These are phyloP conservation scores for Neurospora sp. DNA, from an alignment of 495 filamentous ascomycete species.

Conservation along the genomic window DNA sequence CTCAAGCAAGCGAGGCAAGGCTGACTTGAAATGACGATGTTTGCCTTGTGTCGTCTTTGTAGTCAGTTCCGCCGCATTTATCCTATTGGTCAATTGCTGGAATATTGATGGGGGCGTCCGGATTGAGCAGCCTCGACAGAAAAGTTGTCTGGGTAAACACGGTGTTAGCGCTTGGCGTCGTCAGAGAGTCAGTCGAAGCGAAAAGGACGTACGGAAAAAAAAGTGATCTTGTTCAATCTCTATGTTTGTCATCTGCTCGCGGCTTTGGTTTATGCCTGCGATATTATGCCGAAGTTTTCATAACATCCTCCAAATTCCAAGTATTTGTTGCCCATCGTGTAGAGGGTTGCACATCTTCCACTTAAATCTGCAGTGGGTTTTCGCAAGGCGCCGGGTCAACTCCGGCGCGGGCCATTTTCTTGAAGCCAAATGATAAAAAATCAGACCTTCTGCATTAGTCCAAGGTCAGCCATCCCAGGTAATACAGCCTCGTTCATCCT, in stretches of 20 bases:
- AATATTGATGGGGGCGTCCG: not conserved
- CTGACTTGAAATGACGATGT: not conserved
- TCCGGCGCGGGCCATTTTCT: not conserved
- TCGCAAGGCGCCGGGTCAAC: not conserved
- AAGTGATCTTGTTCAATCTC: not conserved
- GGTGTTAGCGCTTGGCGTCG: not conserved
- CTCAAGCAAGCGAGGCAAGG: not conserved
- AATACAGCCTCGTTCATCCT: not conserved
- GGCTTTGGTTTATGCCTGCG: not conserved
- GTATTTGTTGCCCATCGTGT: not conserved
- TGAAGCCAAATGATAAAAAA: not conserved
- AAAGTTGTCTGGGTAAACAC: not conserved
- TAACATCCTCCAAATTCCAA: not conserved
- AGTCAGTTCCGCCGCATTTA: not conserved
- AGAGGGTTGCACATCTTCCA: not conserved
- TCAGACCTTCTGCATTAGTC: not conserved
- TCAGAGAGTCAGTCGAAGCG: not conserved
- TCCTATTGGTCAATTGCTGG: not conserved
- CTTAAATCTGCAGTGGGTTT: not conserved
- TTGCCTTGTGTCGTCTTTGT: not conserved
- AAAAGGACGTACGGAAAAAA: not conserved
- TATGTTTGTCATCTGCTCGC: not conserved
- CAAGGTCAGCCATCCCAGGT: not conserved
- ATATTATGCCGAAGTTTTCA: not conserved
- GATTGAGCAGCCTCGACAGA: not conserved